Base-by-base conservation (phyloP, 345 rosid species). In the Pistacia atlantica region DNA sequence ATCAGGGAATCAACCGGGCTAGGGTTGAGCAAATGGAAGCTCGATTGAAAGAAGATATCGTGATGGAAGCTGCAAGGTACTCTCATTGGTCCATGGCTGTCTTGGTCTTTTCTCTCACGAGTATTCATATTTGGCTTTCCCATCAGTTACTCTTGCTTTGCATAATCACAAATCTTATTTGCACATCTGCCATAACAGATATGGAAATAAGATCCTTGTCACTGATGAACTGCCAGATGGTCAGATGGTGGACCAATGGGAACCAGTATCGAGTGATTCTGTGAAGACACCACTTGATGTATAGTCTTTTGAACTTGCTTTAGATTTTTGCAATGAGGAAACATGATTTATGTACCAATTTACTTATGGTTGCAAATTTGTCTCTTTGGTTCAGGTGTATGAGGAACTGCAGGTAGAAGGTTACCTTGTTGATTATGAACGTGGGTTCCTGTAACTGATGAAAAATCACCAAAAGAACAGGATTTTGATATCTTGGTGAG, bases 221-320 rank as follows among this genome's bases (percentile, higher is more conserved):
- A 96, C 97, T 58, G 98, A 93, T 89, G 99, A 96, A 87, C 90
- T 96, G 72, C 97, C 99, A 57, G 95, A 92, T 89, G 98, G 98
- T 85, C 98, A 92, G 86, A 92, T 93, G 93, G 99, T 93, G 74
- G 99, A 96, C 84, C 99, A 92, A 59, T 96, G 98, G 98, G 99
- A 93, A 85, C 93, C 95, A 58, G 97, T 96, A 33, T 93, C 95
- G 20, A 49, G 78, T 78, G 94, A 89, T 90, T 90, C 95, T 63
- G 89, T 96, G 85, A 92, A 96, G 94, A 92, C 98, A 59, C 95
- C 97, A 11, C 82, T 96, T 18, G 93, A 93, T 92, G 99, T 91
- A 89, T 67, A 76, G 42, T 60, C 72, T 25, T 31, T 46, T 59
- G 65, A 81, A 65, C 71, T 66, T 62, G 10, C 68, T 77, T 81